A percentile compares a stretch with the other conserved stretches of the same genome.
Evolutionary conservation across 2,329 filamentous ascomycete species (phyloP).

Genomic region (Talaromyces sp.): DNA sequence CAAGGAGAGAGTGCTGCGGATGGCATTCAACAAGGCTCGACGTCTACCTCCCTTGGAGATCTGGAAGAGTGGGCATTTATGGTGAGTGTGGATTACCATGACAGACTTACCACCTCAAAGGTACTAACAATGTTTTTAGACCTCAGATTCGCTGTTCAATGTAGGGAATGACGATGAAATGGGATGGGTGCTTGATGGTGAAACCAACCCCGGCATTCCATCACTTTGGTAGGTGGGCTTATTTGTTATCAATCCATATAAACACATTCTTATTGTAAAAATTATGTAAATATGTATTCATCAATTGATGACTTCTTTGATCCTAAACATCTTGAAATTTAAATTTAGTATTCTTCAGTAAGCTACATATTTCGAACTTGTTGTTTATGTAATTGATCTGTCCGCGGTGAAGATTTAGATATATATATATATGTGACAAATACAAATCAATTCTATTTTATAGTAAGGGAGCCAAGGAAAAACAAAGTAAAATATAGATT

Average conservation of each 20-base stretch:
- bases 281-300: no score
- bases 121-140: neutral
- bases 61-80: constrained; percentile 5
- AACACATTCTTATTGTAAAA: no score
- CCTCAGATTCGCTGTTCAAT: constrained; percentile 21
- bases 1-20: neutral
- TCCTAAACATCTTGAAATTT: no score
- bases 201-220: neutral
- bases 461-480: no score
- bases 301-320: no score
- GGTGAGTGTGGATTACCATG: neutral
- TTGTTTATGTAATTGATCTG: no score
- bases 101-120: neutral
- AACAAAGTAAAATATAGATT: no score
- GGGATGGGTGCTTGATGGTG: constrained; percentile 12
- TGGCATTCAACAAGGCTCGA: neutral
- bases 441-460: no score
- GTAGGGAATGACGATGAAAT: constrained; percentile 10
- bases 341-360: no score
- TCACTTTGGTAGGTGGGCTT: neutral
- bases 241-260: neutral
- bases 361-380: no score
- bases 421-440: no score
- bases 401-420: no score
- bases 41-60: neutral